Base-by-base conservation (phyloP, 441 rosid genomes). In the Syzygium syzygioides region DNA sequence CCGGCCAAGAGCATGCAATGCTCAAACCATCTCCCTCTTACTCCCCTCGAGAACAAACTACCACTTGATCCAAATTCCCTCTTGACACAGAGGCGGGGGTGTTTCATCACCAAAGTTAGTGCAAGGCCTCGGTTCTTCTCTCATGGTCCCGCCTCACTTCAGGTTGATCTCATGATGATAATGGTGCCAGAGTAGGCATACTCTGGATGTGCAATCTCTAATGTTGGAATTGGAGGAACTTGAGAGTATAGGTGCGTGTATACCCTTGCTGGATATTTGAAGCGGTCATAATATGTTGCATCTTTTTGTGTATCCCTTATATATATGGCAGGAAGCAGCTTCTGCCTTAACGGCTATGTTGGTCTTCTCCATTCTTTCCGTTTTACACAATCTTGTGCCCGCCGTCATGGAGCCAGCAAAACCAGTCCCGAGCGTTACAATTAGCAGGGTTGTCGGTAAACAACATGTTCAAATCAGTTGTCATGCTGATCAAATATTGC, bases 11-110 rank as follows among this genome's bases (percentile, higher is more conserved):
- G 90, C 88, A 64, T 87, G 79, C 92, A 89, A 57, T 53, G 83
- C 86, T 90, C 52, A 79, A 89, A 41, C 88, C 90, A 91, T 55
- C 25, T 89, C 83, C 94, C 93, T 0, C 76, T 91, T 86, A 93
- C 94, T 87, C 94, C 96, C 50, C 55, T 92, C 52, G 95, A 95
- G 89, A 96, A 94, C 93, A 95, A 91, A 90, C 91, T 92, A 86
- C 93, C 92, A 32, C 90, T 90, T 45, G 92, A 92, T 41, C 92
- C 94, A 87, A 89, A 76, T 86, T 66, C 94, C 59, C 68, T 90
- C 91, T 87, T 89, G 87, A 88, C 91, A 54, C 87, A 83, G 91
- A 91, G 92, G 88, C 80, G 95, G 91, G 64, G 92, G 88, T 87
- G 25, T 68, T 68, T 30, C 90, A 89, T 93, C 97, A 71, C 94